A percentile compares a stretch with the other conserved stretches of the same genome.
Conservation (phyloP, 2,329 filamentous ascomycete genomes). For the Thelonectria discophora region DNA sequence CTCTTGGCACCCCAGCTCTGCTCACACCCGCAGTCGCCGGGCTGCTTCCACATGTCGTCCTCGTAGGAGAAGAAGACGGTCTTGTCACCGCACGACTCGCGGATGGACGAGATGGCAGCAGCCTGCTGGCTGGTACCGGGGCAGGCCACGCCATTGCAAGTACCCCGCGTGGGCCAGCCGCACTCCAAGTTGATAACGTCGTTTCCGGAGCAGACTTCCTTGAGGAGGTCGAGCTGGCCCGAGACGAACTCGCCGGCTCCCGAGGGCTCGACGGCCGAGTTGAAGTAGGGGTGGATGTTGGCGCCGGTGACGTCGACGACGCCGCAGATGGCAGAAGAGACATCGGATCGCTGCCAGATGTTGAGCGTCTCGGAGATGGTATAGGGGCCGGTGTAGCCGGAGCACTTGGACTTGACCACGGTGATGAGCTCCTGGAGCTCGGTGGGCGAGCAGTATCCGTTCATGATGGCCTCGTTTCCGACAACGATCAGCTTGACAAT, state of each 20-base stretch:
- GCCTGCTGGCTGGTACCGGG: slow-evolving; percentile 74
- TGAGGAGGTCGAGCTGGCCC: slow-evolving; percentile 75
- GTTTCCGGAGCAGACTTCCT: slow-evolving; percentile 75
- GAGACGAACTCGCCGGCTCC: slow-evolving; percentile 80
- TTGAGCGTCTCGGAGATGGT: slow-evolving; percentile 89
- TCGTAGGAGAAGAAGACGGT: slow-evolving; percentile 84
- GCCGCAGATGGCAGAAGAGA: slow-evolving; percentile 69
- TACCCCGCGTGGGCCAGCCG: slow-evolving; percentile 82
- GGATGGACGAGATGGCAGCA: slow-evolving; percentile 76
- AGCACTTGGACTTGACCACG: slow-evolving; percentile 71
- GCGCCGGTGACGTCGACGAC: slow-evolving; percentile 81
- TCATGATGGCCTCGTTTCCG: slow-evolving; percentile 91
- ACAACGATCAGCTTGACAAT: slow-evolving; percentile 82
- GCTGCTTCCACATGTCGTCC: slow-evolving; percentile 83
- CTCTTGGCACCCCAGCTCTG: slow-evolving; percentile 74
- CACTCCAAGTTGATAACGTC: slow-evolving; percentile 85
- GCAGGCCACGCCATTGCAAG: slow-evolving; percentile 75
- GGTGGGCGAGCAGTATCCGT: slow-evolving; percentile 69
- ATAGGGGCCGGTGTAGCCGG: slow-evolving; percentile 77
- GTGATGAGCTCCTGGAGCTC: slow-evolving; percentile 77
- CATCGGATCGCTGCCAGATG: slow-evolving; percentile 74
- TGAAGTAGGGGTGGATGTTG: slow-evolving; percentile 97
- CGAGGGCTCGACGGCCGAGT: slow-evolving; percentile 68
- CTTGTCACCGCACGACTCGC: slow-evolving; percentile 69
- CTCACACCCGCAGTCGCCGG: slow-evolving; percentile 77